phyloP scores from a whole-genome alignment of 371 early-diverging fungal genomes.

The Syncephalastrum sp. region DNA sequence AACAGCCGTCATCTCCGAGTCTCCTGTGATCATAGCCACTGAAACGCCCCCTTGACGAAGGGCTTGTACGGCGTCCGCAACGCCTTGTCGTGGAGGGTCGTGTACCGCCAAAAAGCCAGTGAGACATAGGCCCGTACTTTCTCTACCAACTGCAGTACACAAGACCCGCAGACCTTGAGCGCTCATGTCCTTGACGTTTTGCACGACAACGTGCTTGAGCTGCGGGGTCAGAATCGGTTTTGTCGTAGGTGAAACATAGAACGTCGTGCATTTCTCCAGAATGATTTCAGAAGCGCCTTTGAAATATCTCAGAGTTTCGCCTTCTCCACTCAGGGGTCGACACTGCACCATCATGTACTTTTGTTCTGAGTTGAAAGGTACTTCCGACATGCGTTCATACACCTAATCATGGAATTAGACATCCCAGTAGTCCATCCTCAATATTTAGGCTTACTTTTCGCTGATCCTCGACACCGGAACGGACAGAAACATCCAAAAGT shows the following conservation, averaged over 20 bases:
- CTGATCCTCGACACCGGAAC: slow-evolving; percentile 56
- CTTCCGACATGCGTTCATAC: slow-evolving; percentile 68
- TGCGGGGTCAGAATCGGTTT: slow-evolving; percentile 40
- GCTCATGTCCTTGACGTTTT: slow-evolving; percentile 69
- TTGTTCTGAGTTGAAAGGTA: slow-evolving; percentile 88
- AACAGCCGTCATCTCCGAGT: slow-evolving; percentile 79
- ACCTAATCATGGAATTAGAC: slow-evolving; percentile 21
- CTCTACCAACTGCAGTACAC: slow-evolving; percentile 75
- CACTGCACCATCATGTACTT: slow-evolving; percentile 86
- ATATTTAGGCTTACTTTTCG: slow-evolving; percentile 49
- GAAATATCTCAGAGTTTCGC: slow-evolving; percentile 47
- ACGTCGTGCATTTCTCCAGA: slow-evolving; percentile 65
- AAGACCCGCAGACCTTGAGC: slow-evolving; percentile 86
- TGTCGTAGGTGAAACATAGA: slow-evolving; percentile 46
- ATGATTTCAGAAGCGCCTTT: slow-evolving; percentile 81
- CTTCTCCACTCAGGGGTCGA: slow-evolving; percentile 25
- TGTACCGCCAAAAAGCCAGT: slow-evolving; percentile 84
- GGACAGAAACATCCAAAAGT: slow-evolving; percentile 63
- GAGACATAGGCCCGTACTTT: slow-evolving; percentile 58
- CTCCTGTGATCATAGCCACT: slow-evolving; percentile 91
- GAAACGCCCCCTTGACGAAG: slow-evolving; percentile 75
- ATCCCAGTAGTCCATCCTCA: not conserved
- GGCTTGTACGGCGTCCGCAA: slow-evolving; percentile 61
- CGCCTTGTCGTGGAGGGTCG: slow-evolving; percentile 82
- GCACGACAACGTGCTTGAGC: slow-evolving; percentile 49